A percentile compares a stretch with the other conserved stretches of the same genome.
Evolutionary conservation across 106 monocot genomes (phyloP).

Genomic region (Platanthera guangdongensis): DNA sequence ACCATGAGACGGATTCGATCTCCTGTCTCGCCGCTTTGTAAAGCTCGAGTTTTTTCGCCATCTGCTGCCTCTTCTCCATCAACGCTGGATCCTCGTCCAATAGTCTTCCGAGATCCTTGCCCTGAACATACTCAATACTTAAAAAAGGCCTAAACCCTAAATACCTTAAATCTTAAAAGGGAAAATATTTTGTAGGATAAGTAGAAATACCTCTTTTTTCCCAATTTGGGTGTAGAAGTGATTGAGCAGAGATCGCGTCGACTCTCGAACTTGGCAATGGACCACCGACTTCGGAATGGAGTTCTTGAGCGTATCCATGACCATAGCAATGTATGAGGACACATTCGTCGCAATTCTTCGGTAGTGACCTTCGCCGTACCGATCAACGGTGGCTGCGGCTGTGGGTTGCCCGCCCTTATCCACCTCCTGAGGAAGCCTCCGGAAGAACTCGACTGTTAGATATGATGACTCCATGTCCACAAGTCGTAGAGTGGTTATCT

Average conservation of each 20-base stretch:
- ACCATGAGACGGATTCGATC: slow-evolving; percentile 61
- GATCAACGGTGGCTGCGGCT: slow-evolving; percentile 17
- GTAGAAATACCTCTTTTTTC: slow-evolving; percentile 23
- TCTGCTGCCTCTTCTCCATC: slow-evolving; percentile 52
- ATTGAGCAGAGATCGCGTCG: slow-evolving; percentile 63
- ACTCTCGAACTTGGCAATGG: slow-evolving; percentile 88
- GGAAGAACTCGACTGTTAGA: slow-evolving; percentile 87
- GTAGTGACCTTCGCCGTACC: slow-evolving; percentile 66
- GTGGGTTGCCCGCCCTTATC: slow-evolving; percentile 40
- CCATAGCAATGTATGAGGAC: slow-evolving; percentile 67
- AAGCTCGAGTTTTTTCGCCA: slow-evolving; percentile 57
- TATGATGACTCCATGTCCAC: slow-evolving; percentile 98
- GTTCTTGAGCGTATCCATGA: slow-evolving; percentile 44
- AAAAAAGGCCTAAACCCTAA: background rate
- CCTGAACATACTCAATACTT: slow-evolving; percentile 16
- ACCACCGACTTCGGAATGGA: slow-evolving; percentile 78
- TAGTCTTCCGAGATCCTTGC: slow-evolving; percentile 38
- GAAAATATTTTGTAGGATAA: background rate
- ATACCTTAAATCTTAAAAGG: background rate
- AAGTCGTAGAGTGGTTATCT: slow-evolving; percentile 63
- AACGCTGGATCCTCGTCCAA: slow-evolving; percentile 70
- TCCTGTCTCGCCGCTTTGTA: slow-evolving; percentile 74
- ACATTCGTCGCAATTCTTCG: slow-evolving; percentile 87
- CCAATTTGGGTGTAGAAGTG: slow-evolving; percentile 68
- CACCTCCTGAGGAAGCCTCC: slow-evolving; percentile 78